These are phyloP conservation scores for Hemerocallis citrina DNA, from an alignment of 106 monocot genomes.

Conservation along the genomic window DNA sequence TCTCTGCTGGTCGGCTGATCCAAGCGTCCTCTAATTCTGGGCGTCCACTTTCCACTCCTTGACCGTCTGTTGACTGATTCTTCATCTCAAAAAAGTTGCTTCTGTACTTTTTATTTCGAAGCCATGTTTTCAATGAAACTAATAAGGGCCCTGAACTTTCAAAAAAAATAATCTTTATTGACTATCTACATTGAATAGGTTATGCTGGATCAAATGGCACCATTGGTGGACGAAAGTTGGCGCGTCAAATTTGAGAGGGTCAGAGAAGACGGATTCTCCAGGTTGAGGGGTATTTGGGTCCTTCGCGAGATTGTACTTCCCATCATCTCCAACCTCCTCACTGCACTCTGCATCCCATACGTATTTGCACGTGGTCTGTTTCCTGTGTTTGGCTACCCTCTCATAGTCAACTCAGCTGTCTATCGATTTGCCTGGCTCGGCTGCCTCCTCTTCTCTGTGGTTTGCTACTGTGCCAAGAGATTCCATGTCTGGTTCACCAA, in stretches of 20 bases:
- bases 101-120: no score
- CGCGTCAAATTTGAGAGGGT: conserved; percentile 78
- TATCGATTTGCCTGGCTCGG: conserved; percentile 95
- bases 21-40: no score
- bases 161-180: no score
- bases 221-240: conserved; percentile 92
- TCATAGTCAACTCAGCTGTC: conserved; percentile 90
- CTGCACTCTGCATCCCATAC: conserved; percentile 88
- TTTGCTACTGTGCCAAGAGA: conserved; percentile 65
- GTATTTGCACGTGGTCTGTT: conserved; percentile 88
- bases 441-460: conserved; percentile 58
- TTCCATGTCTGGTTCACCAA: conserved; percentile 94
- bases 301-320: conserved; percentile 83
- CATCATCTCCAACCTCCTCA: conserved; percentile 74
- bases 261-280: conserved; percentile 83
- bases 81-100: no score
- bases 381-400: conserved; percentile 83
- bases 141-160: no score
- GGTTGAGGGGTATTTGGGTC: conserved; percentile 78
- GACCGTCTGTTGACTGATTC: no score
- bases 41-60: no score
- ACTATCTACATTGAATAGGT: conserved; percentile 35
- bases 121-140: no score
- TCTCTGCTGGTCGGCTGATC: no score
- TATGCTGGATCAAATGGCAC: conserved; percentile 95